Evolutionary conservation across 192 early-diverging fungal genomes (phyloP), one percentile per base, ranked within the genome.

Genomic region (Gigaspora rosea): DNA sequence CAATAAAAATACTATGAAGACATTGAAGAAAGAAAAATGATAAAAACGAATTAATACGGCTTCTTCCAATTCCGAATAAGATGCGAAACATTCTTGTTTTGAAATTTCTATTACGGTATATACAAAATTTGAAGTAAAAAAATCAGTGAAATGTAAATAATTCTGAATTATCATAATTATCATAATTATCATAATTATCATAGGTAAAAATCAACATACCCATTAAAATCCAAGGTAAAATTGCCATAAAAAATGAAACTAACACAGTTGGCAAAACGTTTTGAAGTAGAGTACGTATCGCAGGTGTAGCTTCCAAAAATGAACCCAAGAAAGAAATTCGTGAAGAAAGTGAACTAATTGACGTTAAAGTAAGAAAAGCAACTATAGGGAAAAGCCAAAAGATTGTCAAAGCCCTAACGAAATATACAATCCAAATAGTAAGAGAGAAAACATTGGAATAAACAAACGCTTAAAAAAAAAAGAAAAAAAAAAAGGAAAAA

Each of bases 331-430:
- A 88, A 32, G 69, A 33, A 48, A 88, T 83, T 32, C 80, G 80
- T 20, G 79, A 73, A 4, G 85, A 87, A 15, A 91, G 63, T 2
- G 85, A 82, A 32, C 82, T 84, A 16, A 89, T 52, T 4, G 86
- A 87, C 0, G 87, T 88, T 66, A 91, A 70, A 12, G 84, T 83
- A 20, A 91, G 77, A 73, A 91, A 84, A 41, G 86, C 85, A 0
- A 85, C 81, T 9, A 89, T 89, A 1, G 90, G 90, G 52, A 89
- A 87, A 33, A 91, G 79, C 90, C 90, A 91, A 73, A 91, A 88
- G 18, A 91, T 82, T 16, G 84, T 91, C n/a, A 89, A 64, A 15
- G 78, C 78, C 88, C 88, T 89, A 78, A 66, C 27, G 27, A 27
- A 27, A 27, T 27, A 27, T 52, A 13, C 6, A 52, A 13, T 52